phyloP scores from a whole-genome alignment of 2,329 filamentous ascomycete genomes.

The Hymenotorrendiella dingleyae region DNA sequence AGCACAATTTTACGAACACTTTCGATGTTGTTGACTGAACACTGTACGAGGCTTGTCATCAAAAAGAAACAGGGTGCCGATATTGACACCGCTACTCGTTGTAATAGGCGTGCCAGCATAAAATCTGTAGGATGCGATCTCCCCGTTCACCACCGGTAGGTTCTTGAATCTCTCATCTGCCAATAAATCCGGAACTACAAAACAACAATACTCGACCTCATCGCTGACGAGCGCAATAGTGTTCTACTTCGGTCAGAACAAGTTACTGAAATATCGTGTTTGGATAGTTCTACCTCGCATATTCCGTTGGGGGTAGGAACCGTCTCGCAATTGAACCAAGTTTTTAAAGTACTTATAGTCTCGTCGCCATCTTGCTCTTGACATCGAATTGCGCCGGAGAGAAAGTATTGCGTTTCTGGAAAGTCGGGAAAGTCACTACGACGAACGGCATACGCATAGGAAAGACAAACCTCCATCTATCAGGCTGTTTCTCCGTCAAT shows the following conservation, averaged over 20 bases:
- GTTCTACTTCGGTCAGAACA: conserved; percentile 5
- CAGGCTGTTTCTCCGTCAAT: conserved; percentile 10
- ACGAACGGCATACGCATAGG: too few relatives aligned
- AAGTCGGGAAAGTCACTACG: too few relatives aligned
- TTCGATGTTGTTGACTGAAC: conserved; percentile 29
- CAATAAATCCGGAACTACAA: conserved; percentile 20
- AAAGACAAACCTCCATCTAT: conserved; percentile 22
- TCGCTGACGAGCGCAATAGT: conserved; percentile 10
- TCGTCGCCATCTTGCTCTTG: too few relatives aligned
- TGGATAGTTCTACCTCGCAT: conserved; percentile 24
- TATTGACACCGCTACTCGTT: conserved; percentile 32
- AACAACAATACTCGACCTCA: conserved; percentile 6
- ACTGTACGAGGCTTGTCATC: conserved; percentile 49
- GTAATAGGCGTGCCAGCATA: conserved; percentile 26
- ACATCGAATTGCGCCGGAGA: conserved; percentile 22
- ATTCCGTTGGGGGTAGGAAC: conserved; percentile 24
- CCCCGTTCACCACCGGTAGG: conserved; percentile 16
- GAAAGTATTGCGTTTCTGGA: conserved; percentile 18
- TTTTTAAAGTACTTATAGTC: too few relatives aligned
- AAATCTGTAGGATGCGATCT: conserved; percentile 19
- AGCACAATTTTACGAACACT: too few relatives aligned
- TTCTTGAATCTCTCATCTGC: conserved; percentile 12
- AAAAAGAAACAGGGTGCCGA: conserved; percentile 55
- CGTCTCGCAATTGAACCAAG: conserved; percentile 25
- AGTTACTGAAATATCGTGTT: conserved; percentile 4